Conservation (phyloP, 1,139 yeast genomes). For the Zygosaccharomyces sapae region DNA sequence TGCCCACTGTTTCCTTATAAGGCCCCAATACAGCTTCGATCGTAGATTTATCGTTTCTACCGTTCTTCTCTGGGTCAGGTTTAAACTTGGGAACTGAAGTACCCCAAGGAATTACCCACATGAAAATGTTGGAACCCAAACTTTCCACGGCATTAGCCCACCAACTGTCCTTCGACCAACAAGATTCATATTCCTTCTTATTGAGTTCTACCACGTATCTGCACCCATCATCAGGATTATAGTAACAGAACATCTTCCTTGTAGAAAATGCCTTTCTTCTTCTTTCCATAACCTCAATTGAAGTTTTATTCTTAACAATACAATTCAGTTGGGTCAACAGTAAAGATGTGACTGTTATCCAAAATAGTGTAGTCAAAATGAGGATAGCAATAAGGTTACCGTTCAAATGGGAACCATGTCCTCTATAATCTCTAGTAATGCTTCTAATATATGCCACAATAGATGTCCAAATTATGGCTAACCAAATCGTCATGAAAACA, state of each 20-base stretch:
- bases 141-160: constrained; percentile 21
- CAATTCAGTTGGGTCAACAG: constrained; percentile 40
- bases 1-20: constrained; percentile 19
- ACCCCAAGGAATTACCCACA: constrained; percentile 27
- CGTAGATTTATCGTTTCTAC: not conserved
- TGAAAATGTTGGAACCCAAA: constrained; percentile 19
- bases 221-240: constrained; percentile 14
- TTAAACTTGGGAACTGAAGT: not conserved
- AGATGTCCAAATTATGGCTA: constrained; percentile 36
- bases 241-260: constrained; percentile 18
- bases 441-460: constrained; percentile 34
- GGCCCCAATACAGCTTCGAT: constrained; percentile 14
- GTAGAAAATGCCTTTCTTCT: constrained; percentile 16
- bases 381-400: constrained; percentile 47
- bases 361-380: constrained; percentile 42
- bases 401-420: constrained; percentile 35
- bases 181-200: constrained; percentile 16
- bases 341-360: constrained; percentile 42
- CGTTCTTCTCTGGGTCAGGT: constrained; percentile 2
- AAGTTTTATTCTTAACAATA: constrained; percentile 44
- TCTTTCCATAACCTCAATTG: constrained; percentile 38
- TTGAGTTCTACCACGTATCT: constrained; percentile 27
- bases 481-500: constrained; percentile 38
- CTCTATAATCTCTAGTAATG: constrained; percentile 33
- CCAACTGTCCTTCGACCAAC: constrained; percentile 22